Conservation (phyloP, 169 alveolate genomes). For the Theileria luwenshuni region DNA sequence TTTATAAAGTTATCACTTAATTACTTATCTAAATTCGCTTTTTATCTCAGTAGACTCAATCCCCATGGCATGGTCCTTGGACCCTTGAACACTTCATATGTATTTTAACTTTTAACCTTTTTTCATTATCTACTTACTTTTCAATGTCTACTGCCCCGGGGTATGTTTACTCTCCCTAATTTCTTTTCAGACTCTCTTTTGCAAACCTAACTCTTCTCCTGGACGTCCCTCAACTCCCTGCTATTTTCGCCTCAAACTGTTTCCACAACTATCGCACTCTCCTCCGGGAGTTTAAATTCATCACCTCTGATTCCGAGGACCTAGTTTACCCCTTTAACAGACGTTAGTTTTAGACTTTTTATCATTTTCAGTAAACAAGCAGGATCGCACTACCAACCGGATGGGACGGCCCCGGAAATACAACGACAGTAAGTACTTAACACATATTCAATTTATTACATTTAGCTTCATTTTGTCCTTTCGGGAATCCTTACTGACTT, state of each 20-base stretch:
- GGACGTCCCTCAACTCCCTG: conserved; percentile 82
- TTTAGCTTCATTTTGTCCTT: conserved; percentile 49
- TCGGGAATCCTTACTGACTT: conserved; percentile 54
- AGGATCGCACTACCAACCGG: conserved; percentile 63
- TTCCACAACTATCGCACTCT: conserved; percentile 70
- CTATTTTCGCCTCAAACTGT: conserved; percentile 77
- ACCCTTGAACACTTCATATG: neutral
- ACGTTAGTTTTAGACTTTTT: conserved; percentile 17
- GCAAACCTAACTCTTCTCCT: conserved; percentile 77
- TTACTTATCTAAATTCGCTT: too few relatives aligned
- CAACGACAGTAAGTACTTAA: conserved; percentile 40
- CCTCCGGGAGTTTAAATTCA: conserved; percentile 35
- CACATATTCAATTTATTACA: neutral
- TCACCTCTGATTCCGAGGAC: conserved; percentile 53
- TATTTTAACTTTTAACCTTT: neutral
- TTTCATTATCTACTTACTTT: neutral
- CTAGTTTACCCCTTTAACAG: conserved; percentile 77
- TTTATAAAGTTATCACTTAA: too few relatives aligned
- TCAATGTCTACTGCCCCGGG: conserved; percentile 70
- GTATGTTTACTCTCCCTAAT: conserved; percentile 1
- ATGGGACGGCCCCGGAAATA: conserved; percentile 80
- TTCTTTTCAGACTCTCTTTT: conserved; percentile 65
- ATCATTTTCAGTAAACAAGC: conserved; percentile 62
- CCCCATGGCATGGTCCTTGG: conserved; percentile 4
- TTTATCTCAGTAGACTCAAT: too few relatives aligned